phyloP scores from a whole-genome alignment of 2,329 filamentous ascomycete genomes.

The Fusarium verrucosum region DNA sequence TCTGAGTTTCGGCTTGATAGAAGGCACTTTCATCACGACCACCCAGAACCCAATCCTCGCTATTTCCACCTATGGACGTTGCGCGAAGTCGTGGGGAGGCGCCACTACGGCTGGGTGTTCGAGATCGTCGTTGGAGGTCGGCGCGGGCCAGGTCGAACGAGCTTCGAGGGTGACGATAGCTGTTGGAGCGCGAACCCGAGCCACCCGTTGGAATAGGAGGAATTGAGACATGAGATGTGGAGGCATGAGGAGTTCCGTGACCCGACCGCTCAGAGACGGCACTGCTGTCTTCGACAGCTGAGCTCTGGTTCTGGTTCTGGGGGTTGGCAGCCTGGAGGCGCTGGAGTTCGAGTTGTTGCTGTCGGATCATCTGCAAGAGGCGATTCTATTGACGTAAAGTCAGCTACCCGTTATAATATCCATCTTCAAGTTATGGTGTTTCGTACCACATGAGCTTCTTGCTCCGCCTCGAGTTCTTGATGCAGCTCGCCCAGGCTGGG shows the following conservation, averaged over 20 bases:
- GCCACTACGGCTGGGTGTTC: slow-evolving; percentile 66
- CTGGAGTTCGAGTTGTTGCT: slow-evolving; percentile 76
- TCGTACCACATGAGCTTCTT: slow-evolving; percentile 78
- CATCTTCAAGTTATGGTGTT: slow-evolving; percentile 13
- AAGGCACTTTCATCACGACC: slow-evolving; percentile 79
- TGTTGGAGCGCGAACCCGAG: slow-evolving; percentile 63
- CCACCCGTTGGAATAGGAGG: slow-evolving; percentile 49
- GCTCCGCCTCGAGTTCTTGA: slow-evolving; percentile 81
- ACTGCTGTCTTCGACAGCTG: slow-evolving; percentile 56
- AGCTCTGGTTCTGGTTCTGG: slow-evolving; percentile 43
- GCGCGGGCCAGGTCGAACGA: slow-evolving; percentile 68
- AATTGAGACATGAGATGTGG: slow-evolving; percentile 48
- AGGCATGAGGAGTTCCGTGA: slow-evolving; percentile 49
- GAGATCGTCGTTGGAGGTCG: slow-evolving; percentile 65
- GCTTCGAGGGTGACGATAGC: slow-evolving; percentile 60
- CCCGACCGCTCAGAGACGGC: slow-evolving; percentile 60
- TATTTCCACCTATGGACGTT: slow-evolving; percentile 67
- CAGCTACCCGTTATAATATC: slow-evolving; percentile 6
- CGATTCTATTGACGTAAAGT: slow-evolving; percentile 65
- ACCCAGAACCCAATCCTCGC: slow-evolving; percentile 69
- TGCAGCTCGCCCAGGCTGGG: slow-evolving; percentile 81
- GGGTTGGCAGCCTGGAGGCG: slow-evolving; percentile 62
- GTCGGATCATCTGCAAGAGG: slow-evolving; percentile 78
- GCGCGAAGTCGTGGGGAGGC: slow-evolving; percentile 66
- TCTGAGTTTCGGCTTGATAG: slow-evolving; percentile 85